Evolutionary conservation across 768 basidiomycete species (phyloP).

Genomic region (Rhizopogon vinicolor): DNA sequence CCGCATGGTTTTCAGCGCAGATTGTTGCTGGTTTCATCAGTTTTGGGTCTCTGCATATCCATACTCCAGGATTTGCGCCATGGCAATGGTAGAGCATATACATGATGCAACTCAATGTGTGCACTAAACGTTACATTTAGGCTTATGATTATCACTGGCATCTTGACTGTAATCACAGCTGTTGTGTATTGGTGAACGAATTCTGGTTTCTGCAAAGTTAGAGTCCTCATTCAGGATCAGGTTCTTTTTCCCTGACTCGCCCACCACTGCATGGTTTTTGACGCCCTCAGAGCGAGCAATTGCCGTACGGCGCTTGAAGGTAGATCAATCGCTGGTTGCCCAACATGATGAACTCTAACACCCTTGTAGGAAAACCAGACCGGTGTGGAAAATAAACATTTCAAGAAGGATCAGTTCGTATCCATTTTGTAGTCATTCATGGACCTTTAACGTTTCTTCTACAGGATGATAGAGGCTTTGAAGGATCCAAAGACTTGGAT

Average conservation of each 20-base stretch:
- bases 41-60: constrained; percentile 62
- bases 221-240: constrained; percentile 23
- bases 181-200: constrained; percentile 48
- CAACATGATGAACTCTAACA: background rate
- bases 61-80: constrained; percentile 51
- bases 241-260: constrained; percentile 72
- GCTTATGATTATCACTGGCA: constrained; percentile 71
- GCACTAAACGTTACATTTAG: constrained; percentile 17
- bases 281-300: constrained; percentile 55
- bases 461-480: constrained; percentile 65
- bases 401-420: constrained; percentile 74
- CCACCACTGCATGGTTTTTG: constrained; percentile 72
- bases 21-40: constrained; percentile 67
- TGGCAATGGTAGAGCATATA: constrained; percentile 58
- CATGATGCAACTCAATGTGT: constrained; percentile 1
- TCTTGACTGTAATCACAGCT: constrained; percentile 49
- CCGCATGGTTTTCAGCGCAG: constrained; percentile 40
- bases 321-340: constrained; percentile 12
- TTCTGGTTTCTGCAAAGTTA: background rate
- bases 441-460: background rate
- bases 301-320: constrained; percentile 66
- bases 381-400: constrained; percentile 77
- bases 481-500: constrained; percentile 72
- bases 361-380: constrained; percentile 61
- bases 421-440: background rate